phyloP scores from a whole-genome alignment of 768 basidiomycete genomes.

The Boletus rufocinnamomeus region DNA sequence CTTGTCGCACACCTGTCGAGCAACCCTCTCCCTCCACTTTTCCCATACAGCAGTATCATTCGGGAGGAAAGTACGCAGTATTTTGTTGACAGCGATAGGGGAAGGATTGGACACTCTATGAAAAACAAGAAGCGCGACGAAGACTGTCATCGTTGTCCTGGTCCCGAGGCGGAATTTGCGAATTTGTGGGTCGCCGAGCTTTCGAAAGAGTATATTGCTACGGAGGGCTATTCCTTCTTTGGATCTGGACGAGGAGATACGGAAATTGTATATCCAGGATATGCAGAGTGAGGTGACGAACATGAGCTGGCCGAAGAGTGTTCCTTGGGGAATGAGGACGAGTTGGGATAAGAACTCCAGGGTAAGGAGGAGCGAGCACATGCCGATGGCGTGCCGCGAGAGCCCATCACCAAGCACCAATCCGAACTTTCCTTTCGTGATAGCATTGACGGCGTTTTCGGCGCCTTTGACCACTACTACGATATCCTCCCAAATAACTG shows the following conservation, averaged over 20 bases:
- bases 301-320: conserved; percentile 38
- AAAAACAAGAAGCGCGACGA: conserved; percentile 16
- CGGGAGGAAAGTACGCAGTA: conserved; percentile 13
- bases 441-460: conserved; percentile 29
- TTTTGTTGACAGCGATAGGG: conserved; percentile 7
- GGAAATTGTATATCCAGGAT: conserved; percentile 38
- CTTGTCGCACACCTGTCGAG: conserved; percentile 9
- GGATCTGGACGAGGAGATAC: conserved; percentile 34
- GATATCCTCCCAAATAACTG: conserved; percentile 13
- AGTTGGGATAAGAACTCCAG: conserved; percentile 35
- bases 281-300: conserved; percentile 34
- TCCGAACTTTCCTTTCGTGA: conserved; percentile 32
- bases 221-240: conserved; percentile 7
- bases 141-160: conserved; percentile 21
- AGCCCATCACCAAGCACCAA: conserved; percentile 12
- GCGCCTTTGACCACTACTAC: conserved; percentile 32
- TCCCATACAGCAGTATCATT: conserved; percentile 28
- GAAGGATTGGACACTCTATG: conserved; percentile 6
- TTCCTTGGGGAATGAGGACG: conserved; percentile 35
- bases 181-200: conserved; percentile 13
- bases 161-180: conserved; percentile 18
- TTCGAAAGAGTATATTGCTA: conserved; percentile 20
- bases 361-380: conserved; percentile 32
- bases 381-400: conserved; percentile 18
- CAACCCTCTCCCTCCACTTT: conserved; percentile 23